phyloP scores from a whole-genome alignment of 768 basidiomycete genomes.

The Agaricus sinodeliciosus region DNA sequence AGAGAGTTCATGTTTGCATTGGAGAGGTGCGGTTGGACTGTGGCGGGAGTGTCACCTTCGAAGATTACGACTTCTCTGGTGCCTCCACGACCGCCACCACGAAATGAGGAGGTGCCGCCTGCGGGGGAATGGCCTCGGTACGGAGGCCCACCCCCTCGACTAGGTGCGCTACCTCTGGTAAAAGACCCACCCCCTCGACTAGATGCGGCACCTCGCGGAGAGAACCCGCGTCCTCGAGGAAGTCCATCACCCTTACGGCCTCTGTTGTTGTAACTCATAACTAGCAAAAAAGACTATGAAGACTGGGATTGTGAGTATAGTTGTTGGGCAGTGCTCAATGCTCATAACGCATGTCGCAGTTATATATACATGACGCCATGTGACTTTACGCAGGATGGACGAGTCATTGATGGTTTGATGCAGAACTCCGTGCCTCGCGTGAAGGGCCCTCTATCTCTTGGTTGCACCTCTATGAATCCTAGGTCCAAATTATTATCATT shows the following conservation, averaged over 20 bases:
- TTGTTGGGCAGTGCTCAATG: too few relatives aligned
- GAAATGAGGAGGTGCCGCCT: not conserved
- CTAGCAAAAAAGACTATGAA: too few relatives aligned
- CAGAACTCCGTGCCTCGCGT: too few relatives aligned
- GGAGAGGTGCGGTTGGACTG: slow-evolving; percentile 27
- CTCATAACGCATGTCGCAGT: too few relatives aligned
- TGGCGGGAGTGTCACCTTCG: slow-evolving; percentile 24
- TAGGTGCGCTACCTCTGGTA: slow-evolving; percentile 9
- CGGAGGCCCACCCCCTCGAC: slow-evolving; percentile 10
- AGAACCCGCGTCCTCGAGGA: slow-evolving; percentile 20
- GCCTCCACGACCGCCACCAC: slow-evolving; percentile 9
- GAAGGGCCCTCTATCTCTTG: too few relatives aligned
- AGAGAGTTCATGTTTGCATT: slow-evolving; percentile 27
- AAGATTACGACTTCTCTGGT: slow-evolving; percentile 29
- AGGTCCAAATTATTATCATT: too few relatives aligned
- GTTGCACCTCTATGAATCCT: too few relatives aligned
- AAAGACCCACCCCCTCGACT: slow-evolving; percentile 18
- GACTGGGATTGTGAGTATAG: too few relatives aligned
- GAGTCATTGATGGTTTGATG: too few relatives aligned
- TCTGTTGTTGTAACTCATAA: slow-evolving; percentile 18
- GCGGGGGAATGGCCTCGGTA: not conserved
- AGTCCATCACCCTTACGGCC: slow-evolving; percentile 7
- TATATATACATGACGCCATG: too few relatives aligned
- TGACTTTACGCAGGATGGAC: too few relatives aligned
- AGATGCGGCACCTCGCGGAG: not conserved